Conservation (phyloP, 345 rosid genomes). For the Reutealis trisperma region DNA sequence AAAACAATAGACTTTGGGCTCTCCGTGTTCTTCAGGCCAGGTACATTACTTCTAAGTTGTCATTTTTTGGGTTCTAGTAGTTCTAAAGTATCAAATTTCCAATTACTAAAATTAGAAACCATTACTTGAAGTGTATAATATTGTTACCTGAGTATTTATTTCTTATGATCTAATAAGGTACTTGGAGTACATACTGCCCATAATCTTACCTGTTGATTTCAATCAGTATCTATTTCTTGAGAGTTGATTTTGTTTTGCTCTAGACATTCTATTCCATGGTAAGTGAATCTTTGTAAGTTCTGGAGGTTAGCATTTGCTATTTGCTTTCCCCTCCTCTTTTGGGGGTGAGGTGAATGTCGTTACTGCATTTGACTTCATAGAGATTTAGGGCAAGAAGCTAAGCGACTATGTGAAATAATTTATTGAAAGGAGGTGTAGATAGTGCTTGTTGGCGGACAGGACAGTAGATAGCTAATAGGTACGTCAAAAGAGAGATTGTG, state of each 20-base stretch:
- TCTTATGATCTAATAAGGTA: too few species aligned
- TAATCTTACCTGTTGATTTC: background rate
- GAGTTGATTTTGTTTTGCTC: background rate
- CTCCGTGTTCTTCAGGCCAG: slow-evolving; percentile 91
- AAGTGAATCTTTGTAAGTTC: background rate
- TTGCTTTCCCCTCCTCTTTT: background rate
- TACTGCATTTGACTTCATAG: background rate
- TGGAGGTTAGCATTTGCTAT: too few species aligned
- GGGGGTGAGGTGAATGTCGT: too few species aligned
- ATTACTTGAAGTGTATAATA: background rate
- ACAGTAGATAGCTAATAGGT: background rate
- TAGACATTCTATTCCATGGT: background rate
- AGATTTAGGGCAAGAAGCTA: background rate
- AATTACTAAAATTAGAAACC: background rate
- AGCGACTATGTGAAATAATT: background rate
- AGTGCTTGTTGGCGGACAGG: background rate
- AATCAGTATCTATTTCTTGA: background rate
- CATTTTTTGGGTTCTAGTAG: background rate
- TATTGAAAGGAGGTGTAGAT: background rate
- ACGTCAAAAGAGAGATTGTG: background rate
- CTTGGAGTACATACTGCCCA: background rate
- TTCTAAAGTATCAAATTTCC: background rate
- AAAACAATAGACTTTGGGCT: slow-evolving; percentile 94
- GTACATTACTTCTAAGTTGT: slow-evolving; percentile 35
- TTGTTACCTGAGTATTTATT: too few species aligned